Conservation (phyloP, 2,329 filamentous ascomycete species). For the Parasarocladium wereldwijsianum region DNA sequence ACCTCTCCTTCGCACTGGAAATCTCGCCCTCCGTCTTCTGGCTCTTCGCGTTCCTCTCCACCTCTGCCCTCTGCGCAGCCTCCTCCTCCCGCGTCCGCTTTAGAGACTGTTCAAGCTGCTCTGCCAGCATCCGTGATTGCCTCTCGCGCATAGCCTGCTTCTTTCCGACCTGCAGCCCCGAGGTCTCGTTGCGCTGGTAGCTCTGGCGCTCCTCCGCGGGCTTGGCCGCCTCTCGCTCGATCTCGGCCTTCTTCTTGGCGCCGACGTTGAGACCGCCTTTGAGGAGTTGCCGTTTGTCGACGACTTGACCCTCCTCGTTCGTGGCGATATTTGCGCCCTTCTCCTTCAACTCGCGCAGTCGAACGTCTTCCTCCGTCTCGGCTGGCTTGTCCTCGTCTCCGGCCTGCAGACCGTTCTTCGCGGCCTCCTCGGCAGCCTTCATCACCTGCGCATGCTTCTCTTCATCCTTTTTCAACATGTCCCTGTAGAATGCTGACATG, state of each 20-base stretch:
- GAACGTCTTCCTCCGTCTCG: slow-evolving; percentile 27
- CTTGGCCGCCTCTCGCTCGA: slow-evolving; percentile 8
- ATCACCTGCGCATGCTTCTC: slow-evolving; percentile 54
- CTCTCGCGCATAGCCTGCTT: slow-evolving; percentile 58
- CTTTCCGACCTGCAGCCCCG: slow-evolving; percentile 28
- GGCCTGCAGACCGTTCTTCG: slow-evolving; percentile 20
- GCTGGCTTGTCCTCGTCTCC: slow-evolving; percentile 31
- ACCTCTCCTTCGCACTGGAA: slow-evolving; percentile 64
- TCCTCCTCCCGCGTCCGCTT: slow-evolving; percentile 57
- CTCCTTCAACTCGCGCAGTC: slow-evolving; percentile 53
- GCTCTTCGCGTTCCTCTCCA: slow-evolving; percentile 57
- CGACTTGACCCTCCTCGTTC: slow-evolving; percentile 72
- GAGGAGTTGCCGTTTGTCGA: slow-evolving; percentile 71
- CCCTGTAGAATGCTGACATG: slow-evolving; percentile 67
- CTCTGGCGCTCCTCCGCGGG: slow-evolving; percentile 10
- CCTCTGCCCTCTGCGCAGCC: slow-evolving; percentile 46
- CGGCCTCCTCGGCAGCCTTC: slow-evolving; percentile 46
- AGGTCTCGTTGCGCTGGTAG: slow-evolving; percentile 16
- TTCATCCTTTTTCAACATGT: slow-evolving; percentile 57
- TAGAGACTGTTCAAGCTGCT: slow-evolving; percentile 57
- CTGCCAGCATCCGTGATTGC: slow-evolving; percentile 65
- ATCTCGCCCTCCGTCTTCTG: slow-evolving; percentile 66
- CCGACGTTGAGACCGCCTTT: slow-evolving; percentile 61
- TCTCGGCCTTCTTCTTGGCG: slow-evolving; percentile 42
- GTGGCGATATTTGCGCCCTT: slow-evolving; percentile 47